Evolutionary conservation across 2,329 filamentous ascomycete genomes (phyloP), one percentile per base, ranked within the genome.

Genomic region (Claviceps fusiformis): DNA sequence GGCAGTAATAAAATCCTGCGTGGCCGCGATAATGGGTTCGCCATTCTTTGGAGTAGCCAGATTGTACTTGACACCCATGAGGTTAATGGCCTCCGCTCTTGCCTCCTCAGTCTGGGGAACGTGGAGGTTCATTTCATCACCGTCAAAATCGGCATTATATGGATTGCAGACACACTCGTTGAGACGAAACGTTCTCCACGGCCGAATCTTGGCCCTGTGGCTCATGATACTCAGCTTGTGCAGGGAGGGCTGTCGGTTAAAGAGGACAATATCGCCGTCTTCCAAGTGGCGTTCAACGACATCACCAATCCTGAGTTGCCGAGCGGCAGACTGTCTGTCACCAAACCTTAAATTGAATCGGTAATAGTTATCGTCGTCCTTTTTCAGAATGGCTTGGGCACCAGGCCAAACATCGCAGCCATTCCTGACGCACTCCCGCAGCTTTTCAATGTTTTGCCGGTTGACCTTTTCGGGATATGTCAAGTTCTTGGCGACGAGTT

Each of bases 171-270:
- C 93, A 80, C 93, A 98, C 68, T 98, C 93, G 67, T 98, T 98
- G 19, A 98, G 78, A 54, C 93, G 86, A 68, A 98, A 97, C 0
- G 93, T 98, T 69, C 91, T 84, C 85, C 93, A 95, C 0, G 92
- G 93, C 52, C 93, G 83, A 51, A 98, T 83, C 70, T 96, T 96
- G 62, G 86, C 93, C 64, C 87, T 83, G 74, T 98, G 93, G 65
- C 88, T 92, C 73, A 98, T 90, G 69, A 98, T 98, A 83, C 89
- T 95, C 60, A 98, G 86, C 70, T 97, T 98, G 77, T 98, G 93
- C 9, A 98, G 80, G 1, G 93, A 98, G 0, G 93, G 93, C 66
- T 98, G 93, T 58, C 93, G 89, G 67, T 98, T 98, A 79, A 98
- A 98, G 0, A 98, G 81, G 1, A 97, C 92, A 61, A 97, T 87